phyloP scores from a whole-genome alignment of 2,329 filamentous ascomycete species.

The Paraconiothyrium sp. region DNA sequence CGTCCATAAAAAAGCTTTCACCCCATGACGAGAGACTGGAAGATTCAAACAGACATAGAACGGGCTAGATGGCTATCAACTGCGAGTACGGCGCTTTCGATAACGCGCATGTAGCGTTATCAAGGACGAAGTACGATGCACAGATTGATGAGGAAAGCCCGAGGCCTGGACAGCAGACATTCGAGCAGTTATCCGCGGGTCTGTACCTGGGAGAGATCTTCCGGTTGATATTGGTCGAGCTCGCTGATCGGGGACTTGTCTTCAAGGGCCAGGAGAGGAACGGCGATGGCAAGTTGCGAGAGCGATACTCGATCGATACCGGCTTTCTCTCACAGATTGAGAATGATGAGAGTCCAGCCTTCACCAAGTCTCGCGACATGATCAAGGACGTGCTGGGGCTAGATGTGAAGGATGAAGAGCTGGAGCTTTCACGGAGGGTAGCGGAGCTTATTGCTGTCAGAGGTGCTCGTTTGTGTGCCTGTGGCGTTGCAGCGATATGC shows the following conservation, averaged over 20 bases:
- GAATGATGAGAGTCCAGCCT: constrained; percentile 57
- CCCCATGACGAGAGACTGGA: constrained; percentile 17
- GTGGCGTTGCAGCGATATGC: constrained; percentile 52
- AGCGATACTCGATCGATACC: constrained; percentile 84
- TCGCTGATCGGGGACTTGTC: constrained; percentile 75
- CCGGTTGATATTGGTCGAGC: constrained; percentile 55
- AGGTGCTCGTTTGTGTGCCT: constrained; percentile 49
- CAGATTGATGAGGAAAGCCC: constrained; percentile 56
- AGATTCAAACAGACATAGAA: not conserved
- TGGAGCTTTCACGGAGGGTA: constrained; percentile 37
- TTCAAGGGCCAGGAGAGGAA: constrained; percentile 82
- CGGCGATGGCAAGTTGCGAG: constrained; percentile 66
- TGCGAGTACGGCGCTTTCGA: constrained; percentile 98
- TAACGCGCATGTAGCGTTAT: constrained; percentile 89
- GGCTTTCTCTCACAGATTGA: constrained; percentile 91
- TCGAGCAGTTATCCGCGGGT: constrained; percentile 58
- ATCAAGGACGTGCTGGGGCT: constrained; percentile 37
- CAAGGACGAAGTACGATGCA: constrained; percentile 73
- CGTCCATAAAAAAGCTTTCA: constrained; percentile 80
- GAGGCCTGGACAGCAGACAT: constrained; percentile 56
- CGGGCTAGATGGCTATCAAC: constrained; percentile 81
- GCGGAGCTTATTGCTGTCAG: constrained; percentile 46
- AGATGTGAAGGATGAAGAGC: constrained; percentile 32
- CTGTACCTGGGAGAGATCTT: constrained; percentile 58
- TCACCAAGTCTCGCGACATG: constrained; percentile 30